phyloP scores from a whole-genome alignment of 306 rosid species.

The Cucumis melo region DNA sequence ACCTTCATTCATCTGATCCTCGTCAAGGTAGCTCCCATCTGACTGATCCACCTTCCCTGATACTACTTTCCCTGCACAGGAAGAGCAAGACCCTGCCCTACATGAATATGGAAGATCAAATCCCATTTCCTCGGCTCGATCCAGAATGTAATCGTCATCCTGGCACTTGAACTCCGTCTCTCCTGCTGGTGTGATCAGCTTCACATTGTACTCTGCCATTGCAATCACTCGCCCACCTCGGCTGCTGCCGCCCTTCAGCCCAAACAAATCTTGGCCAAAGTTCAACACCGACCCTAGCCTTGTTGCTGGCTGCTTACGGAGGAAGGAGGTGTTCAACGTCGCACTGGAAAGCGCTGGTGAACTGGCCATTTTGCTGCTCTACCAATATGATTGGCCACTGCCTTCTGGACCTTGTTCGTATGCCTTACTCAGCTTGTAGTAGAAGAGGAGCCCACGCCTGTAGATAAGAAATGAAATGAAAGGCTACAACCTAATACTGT shows the following conservation, averaged over 20 bases:
- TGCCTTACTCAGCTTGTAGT: too few species aligned
- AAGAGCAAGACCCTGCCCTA: constrained; percentile 82
- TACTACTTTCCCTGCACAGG: constrained; percentile 54
- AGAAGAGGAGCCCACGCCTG: too few species aligned
- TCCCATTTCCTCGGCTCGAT: constrained; percentile 46
- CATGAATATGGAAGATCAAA: constrained; percentile 75
- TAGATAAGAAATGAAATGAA: not conserved
- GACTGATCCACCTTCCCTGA: constrained; percentile 44
- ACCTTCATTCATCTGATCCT: constrained; percentile 27
- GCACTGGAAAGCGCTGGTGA: constrained; percentile 24
- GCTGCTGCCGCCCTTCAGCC: constrained; percentile 13
- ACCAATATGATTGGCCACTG: too few species aligned
- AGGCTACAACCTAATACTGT: not conserved
- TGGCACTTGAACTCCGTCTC: constrained; percentile 35
- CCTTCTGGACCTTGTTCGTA: too few species aligned
- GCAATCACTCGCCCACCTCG: constrained; percentile 45
- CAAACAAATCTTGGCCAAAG: not conserved
- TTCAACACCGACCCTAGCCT: not conserved
- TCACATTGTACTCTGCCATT: constrained; percentile 51
- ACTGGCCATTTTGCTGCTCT: constrained; percentile 22
- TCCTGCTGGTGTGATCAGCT: constrained; percentile 54
- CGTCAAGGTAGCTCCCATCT: constrained; percentile 71
- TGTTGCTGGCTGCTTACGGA: constrained; percentile 3
- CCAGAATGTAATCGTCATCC: constrained; percentile 47
- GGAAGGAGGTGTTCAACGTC: constrained; percentile 46